These are phyloP conservation scores for Sporothrix pallida DNA, from an alignment of 2,329 filamentous ascomycete species.

Conservation along the genomic window DNA sequence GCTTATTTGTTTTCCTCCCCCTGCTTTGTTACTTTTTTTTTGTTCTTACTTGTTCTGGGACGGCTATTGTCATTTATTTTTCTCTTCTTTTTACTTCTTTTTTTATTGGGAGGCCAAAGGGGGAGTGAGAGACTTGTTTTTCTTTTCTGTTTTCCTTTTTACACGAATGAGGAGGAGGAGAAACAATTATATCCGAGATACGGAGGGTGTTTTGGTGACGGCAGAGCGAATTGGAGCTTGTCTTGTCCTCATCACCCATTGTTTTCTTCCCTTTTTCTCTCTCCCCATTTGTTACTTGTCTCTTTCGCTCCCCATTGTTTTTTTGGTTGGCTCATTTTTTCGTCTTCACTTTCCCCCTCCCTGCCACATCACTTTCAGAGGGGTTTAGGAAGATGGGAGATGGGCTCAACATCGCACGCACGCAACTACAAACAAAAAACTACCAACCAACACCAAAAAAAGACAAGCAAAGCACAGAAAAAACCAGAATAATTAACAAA, in stretches of 20 bases:
- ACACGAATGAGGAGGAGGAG: not conserved
- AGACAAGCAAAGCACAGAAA: constrained; percentile 30
- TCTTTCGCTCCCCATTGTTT: constrained; percentile 29
- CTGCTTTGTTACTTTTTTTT: constrained; percentile 21
- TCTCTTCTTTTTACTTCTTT: constrained; percentile 26
- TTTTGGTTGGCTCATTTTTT: not conserved
- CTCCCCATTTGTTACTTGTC: not conserved
- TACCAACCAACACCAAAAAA: constrained; percentile 28
- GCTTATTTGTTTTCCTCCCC: not conserved
- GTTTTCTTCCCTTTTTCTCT: not conserved
- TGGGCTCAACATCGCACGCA: not conserved
- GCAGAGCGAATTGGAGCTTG: not conserved
- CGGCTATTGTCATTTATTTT: constrained; percentile 33
- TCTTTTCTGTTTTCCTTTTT: no score
- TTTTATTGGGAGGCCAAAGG: constrained; percentile 32
- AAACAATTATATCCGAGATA: not conserved
- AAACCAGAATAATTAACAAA: constrained; percentile 31
- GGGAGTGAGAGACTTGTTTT: constrained; percentile 22
- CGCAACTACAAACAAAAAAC: constrained; percentile 22
- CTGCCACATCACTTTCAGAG: not conserved
- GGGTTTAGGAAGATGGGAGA: not conserved
- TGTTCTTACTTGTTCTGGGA: constrained; percentile 32
- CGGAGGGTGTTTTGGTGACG: not conserved
- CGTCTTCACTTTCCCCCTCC: not conserved
- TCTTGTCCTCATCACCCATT: not conserved